phyloP scores from a whole-genome alignment of 805 yeast species.

The Metschnikowia lachancei region DNA sequence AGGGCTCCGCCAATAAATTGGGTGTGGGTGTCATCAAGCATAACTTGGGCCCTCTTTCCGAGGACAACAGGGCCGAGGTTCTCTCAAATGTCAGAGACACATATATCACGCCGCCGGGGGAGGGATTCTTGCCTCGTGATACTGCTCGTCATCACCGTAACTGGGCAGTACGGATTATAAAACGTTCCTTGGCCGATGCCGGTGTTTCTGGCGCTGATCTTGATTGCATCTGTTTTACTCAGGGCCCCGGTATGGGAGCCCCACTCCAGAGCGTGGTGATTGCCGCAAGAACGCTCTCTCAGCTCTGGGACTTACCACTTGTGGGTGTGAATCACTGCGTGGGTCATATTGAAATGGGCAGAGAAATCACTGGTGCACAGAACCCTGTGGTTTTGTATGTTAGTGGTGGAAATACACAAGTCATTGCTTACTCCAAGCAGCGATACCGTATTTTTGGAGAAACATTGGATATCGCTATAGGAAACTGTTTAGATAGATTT shows the following conservation, averaged over 20 bases:
- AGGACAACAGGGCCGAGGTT: constrained; percentile 64
- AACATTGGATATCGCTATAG: constrained; percentile 95
- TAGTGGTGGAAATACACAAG: constrained; percentile 98
- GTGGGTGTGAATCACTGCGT: constrained; percentile 97
- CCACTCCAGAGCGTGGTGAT: constrained; percentile 91
- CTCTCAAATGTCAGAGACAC: constrained; percentile 93
- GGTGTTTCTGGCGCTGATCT: constrained; percentile 48
- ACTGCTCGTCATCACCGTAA: constrained; percentile 95
- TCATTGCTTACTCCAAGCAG: constrained; percentile 92
- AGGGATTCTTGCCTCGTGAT: constrained; percentile 94
- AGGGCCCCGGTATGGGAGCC: constrained; percentile 99
- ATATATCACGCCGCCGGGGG: constrained; percentile 95
- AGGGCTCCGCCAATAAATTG: constrained; percentile 94
- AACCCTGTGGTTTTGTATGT: constrained; percentile 97
- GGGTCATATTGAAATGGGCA: constrained; percentile 98
- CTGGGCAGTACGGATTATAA: constrained; percentile 83
- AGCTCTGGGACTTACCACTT: constrained; percentile 78
- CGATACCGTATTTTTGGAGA: constrained; percentile 98
- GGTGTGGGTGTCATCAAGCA: constrained; percentile 93
- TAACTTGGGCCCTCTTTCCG: constrained; percentile 53
- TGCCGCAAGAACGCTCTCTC: constrained; percentile 82
- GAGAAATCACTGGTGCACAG: constrained; percentile 96
- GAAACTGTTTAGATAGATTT: constrained; percentile 93
- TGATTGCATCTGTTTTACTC: constrained; percentile 88
- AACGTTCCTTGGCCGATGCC: constrained; percentile 63